Evolutionary conservation across 495 filamentous ascomycete species (phyloP).

Genomic region (Daldinia loculata): DNA sequence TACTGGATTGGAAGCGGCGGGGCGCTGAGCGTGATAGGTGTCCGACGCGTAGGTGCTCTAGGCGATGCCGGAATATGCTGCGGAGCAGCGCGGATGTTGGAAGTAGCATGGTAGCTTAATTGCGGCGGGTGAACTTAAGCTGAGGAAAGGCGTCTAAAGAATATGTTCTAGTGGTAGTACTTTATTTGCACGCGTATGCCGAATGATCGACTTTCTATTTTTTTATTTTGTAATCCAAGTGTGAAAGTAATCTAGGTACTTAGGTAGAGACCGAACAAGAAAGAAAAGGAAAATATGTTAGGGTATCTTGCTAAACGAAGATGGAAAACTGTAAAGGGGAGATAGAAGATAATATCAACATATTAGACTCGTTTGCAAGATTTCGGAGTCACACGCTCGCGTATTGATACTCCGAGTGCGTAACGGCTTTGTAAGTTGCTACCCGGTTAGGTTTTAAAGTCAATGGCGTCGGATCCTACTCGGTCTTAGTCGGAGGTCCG

Average conservation of each 20-base stretch:
- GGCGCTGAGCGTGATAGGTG: conserved; percentile 26
- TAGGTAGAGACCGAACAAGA: no score
- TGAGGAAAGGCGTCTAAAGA: neutral
- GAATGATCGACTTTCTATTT: neutral
- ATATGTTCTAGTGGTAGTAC: neutral
- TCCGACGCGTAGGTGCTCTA: conserved; percentile 21
- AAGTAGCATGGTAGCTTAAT: conserved; percentile 10
- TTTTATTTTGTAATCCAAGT: neutral
- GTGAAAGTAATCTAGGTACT: no score
- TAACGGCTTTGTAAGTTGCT: no score
- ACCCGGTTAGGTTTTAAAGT: neutral
- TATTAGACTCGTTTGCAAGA: neutral
- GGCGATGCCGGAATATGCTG: conserved; percentile 23
- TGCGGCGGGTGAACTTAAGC: neutral
- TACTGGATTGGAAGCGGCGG: conserved; percentile 32
- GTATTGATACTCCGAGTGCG: neutral
- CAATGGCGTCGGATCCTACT: neutral
- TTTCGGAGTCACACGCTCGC: conserved; percentile 11
- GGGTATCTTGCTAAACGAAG: conserved; percentile 14
- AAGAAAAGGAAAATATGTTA: no score
- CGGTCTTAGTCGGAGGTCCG: neutral
- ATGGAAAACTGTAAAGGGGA: neutral
- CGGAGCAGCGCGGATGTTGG: conserved; percentile 14
- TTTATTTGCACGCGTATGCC: neutral
- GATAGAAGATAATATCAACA: neutral